Conservation (phyloP, 768 basidiomycete species). For the Podaxis sp. region DNA sequence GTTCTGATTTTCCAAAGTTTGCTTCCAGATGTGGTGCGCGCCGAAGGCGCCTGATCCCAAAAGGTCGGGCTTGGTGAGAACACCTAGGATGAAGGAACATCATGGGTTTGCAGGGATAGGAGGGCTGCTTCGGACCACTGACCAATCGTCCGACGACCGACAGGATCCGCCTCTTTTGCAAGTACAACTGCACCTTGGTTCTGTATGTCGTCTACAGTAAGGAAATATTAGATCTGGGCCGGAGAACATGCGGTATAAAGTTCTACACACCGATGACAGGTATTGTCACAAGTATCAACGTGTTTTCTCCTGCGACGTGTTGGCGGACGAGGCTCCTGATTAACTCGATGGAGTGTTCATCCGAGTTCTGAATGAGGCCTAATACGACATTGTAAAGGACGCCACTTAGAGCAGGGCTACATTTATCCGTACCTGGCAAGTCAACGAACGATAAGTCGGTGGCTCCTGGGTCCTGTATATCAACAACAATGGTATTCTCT, state of each 20-base stretch:
- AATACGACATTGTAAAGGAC: conserved; percentile 2
- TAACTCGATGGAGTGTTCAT: conserved; percentile 33
- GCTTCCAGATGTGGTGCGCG: conserved; percentile 40
- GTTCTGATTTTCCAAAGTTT: conserved; percentile 42
- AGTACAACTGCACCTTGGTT: conserved; percentile 56
- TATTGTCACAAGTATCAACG: conserved; percentile 61
- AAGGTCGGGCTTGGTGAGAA: conserved; percentile 68
- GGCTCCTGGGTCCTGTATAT: conserved; percentile 37
- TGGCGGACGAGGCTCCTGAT: conserved; percentile 43
- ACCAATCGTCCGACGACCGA: conserved; percentile 61
- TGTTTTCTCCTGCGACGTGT: conserved; percentile 45
- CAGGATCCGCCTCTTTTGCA: conserved; percentile 48
- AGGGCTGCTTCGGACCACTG: neutral
- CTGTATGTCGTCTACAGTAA: conserved; percentile 56
- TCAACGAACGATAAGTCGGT: conserved; percentile 52
- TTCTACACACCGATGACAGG: conserved; percentile 52
- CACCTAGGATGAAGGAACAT: conserved; percentile 32
- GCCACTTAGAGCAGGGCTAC: neutral
- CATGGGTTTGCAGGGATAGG: neutral
- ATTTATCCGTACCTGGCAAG: conserved; percentile 37
- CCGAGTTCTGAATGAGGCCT: conserved; percentile 60
- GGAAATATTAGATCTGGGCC: neutral
- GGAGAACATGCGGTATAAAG: neutral
- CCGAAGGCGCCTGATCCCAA: conserved; percentile 39
- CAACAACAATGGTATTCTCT: conserved; percentile 44